Conservation (phyloP, 345 rosid genomes). For the Aethionema arabicum region DNA sequence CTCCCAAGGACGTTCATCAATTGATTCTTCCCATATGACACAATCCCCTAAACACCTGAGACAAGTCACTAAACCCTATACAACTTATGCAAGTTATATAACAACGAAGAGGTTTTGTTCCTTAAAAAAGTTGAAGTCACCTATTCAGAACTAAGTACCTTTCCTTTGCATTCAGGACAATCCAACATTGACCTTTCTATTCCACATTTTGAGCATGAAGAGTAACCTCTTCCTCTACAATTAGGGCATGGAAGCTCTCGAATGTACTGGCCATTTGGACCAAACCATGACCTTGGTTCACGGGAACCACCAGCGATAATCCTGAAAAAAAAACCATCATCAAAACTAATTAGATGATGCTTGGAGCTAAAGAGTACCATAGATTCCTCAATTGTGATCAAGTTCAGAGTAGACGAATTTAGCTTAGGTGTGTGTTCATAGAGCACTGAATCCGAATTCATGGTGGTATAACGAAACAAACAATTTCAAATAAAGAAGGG, state of each 20-base stretch:
- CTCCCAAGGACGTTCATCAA: conserved; percentile 95
- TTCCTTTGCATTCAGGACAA: conserved; percentile 77
- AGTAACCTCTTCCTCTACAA: conserved; percentile 93
- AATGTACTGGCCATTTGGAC: conserved; percentile 90
- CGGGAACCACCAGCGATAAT: conserved; percentile 40
- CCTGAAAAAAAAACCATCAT: conserved; percentile 45
- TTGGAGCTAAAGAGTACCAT: too few species aligned
- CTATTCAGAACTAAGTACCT: conserved; percentile 43
- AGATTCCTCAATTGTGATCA: too few species aligned
- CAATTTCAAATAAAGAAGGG: neutral
- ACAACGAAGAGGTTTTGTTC: neutral
- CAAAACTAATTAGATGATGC: neutral
- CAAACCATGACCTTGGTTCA: conserved; percentile 88
- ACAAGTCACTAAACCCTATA: conserved; percentile 85
- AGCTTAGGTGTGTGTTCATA: too few species aligned
- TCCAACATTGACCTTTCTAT: conserved; percentile 69
- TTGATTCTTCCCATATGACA: conserved; percentile 94
- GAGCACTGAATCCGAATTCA: too few species aligned
- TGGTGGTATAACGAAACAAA: neutral
- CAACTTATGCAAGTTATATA: conserved; percentile 2
- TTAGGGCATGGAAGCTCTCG: conserved; percentile 93
- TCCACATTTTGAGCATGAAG: conserved; percentile 82
- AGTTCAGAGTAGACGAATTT: too few species aligned
- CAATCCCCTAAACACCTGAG: conserved; percentile 77
- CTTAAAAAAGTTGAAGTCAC: neutral